Evolutionary conservation across 164 flowering plant genomes (phyloP).

Genomic region (Litsea cubeba): DNA sequence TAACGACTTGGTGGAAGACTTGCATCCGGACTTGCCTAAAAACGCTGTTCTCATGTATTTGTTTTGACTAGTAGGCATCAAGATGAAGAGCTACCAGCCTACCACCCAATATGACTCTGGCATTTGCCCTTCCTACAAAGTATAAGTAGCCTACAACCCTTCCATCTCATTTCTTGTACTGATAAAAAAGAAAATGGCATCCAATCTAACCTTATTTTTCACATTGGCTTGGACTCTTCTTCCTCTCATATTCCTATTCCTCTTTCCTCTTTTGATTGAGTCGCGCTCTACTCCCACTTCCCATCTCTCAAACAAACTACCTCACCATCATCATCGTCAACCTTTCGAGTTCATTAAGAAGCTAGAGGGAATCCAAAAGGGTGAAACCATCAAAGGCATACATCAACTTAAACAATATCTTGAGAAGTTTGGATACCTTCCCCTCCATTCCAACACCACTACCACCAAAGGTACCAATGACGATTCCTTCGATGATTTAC

Average conservation of each 20-base stretch:
- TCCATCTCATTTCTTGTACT: neutral
- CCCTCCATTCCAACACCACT: neutral
- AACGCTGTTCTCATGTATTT: no score
- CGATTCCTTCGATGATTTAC: conserved; percentile 20
- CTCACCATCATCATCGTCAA: neutral
- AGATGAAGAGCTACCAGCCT: no score
- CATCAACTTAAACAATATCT: conserved; percentile 22
- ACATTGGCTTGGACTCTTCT: neutral
- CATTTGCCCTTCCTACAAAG: no score
- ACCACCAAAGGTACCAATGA: neutral
- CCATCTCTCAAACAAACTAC: neutral
- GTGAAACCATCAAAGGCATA: conserved; percentile 14
- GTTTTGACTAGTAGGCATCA: no score
- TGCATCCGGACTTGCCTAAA: no score
- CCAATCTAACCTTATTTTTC: no score
- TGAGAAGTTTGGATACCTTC: conserved; percentile 20
- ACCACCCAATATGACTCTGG: no score
- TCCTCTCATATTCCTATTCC: neutral
- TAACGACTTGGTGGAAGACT: no score
- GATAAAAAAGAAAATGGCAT: no score
- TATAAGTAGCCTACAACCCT: no score
- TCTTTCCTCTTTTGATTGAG: neutral
- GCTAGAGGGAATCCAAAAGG: conserved; percentile 20
- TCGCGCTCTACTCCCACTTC: neutral
- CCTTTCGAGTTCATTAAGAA: conserved; percentile 10